Percentiles rank a stretch among this genome's conserved stretches.
phyloP scores from a whole-genome alignment of 805 yeast genomes.

The Ogataea zsoltii region DNA sequence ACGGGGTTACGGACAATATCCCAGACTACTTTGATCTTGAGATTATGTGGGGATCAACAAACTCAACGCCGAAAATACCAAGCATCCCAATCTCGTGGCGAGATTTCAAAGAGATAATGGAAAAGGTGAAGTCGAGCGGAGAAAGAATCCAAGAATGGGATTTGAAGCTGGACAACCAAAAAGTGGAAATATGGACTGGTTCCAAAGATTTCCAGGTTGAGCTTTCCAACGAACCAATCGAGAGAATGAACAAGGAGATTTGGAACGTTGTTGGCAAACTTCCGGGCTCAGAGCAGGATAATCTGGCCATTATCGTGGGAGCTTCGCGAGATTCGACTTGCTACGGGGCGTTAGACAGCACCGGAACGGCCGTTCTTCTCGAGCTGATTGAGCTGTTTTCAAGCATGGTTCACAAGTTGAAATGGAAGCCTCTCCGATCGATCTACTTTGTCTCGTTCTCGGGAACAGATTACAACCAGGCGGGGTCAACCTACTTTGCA shows the following conservation, averaged over 20 bases:
- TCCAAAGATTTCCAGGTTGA: constrained; percentile 28
- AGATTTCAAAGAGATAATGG: constrained; percentile 55
- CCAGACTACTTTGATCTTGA: constrained; percentile 39
- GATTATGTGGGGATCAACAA: constrained; percentile 46
- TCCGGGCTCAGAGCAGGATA: constrained; percentile 77
- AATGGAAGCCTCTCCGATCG: constrained; percentile 84
- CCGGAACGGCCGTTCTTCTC: constrained; percentile 72
- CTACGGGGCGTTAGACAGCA: constrained; percentile 71
- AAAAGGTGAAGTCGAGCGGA: constrained; percentile 40
- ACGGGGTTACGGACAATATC: constrained; percentile 42
- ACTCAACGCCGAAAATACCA: constrained; percentile 68
- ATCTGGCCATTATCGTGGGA: constrained; percentile 73
- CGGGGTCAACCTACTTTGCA: constrained; percentile 82
- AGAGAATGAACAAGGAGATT: constrained; percentile 58
- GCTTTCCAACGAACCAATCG: constrained; percentile 41
- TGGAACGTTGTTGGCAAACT: constrained; percentile 82
- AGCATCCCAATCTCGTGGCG: constrained; percentile 74
- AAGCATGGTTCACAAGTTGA: constrained; percentile 57
- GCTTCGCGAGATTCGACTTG: constrained; percentile 74
- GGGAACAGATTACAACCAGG: constrained; percentile 75
- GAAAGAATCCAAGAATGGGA: constrained; percentile 38
- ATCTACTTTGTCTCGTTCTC: constrained; percentile 84
- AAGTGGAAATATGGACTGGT: constrained; percentile 48
- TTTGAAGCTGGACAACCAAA: constrained; percentile 22
- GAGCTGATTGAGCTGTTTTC: constrained; percentile 72